Evolutionary conservation across 306 rosid genomes (phyloP).

Genomic region (Cucumis cinereus): DNA sequence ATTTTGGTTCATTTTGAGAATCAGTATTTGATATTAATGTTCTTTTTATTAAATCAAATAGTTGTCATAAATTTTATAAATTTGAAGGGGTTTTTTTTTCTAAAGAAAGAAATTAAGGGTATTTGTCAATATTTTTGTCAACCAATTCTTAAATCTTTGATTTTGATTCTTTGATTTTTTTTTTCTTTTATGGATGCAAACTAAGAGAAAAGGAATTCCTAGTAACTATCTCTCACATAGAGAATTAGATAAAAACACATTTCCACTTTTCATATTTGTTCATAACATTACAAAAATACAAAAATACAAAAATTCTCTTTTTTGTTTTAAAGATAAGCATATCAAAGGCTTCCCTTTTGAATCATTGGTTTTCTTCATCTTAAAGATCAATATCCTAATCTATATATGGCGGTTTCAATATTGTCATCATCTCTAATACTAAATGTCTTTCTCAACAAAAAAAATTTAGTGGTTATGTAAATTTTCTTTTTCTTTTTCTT

Average conservation of each 20-base stretch:
- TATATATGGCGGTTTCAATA: not conserved
- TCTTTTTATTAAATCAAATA: no score
- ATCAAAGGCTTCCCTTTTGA: not conserved
- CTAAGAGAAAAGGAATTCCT: not conserved
- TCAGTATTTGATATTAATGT: no score
- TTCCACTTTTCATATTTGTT: not conserved
- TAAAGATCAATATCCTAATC: constrained; percentile 5
- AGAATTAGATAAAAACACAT: not conserved
- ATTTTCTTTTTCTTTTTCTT: not conserved
- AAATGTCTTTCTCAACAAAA: not conserved
- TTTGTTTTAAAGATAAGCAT: not conserved
- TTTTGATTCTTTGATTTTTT: no score
- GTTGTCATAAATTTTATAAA: no score
- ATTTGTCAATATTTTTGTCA: not conserved
- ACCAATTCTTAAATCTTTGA: not conserved
- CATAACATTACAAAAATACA: constrained; percentile 4
- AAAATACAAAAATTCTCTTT: constrained; percentile 5
- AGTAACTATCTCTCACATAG: not conserved
- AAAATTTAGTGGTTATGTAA: not conserved
- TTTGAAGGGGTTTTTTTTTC: no score
- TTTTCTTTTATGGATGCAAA: not conserved
- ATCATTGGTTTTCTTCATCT: not conserved
- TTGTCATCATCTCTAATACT: not conserved
- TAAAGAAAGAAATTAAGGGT: no score
- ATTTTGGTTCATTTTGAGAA: no score